Conservation (phyloP, 306 rosid genomes). For the Acacia confusa region DNA sequence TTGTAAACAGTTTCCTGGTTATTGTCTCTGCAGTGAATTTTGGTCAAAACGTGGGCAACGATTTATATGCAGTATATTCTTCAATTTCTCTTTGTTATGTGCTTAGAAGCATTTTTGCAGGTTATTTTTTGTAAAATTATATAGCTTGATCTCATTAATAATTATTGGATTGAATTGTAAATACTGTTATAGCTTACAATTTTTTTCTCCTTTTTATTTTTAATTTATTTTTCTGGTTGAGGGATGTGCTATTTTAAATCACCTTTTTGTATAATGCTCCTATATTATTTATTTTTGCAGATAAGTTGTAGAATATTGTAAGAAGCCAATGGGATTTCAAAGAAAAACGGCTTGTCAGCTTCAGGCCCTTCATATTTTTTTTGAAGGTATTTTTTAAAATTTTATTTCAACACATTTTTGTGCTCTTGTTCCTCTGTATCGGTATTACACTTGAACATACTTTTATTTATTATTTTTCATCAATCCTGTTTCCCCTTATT, state of each 20-base stretch:
- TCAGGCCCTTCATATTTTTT: slow-evolving; percentile 21
- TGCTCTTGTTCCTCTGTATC: not conserved
- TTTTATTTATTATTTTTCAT: not conserved
- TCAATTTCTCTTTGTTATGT: not conserved
- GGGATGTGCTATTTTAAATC: not conserved
- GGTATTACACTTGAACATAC: not conserved
- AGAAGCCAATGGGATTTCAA: slow-evolving; percentile 14
- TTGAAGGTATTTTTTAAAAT: not conserved
- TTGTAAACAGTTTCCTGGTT: not conserved
- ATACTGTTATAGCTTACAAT: not conserved
- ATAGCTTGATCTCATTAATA: not conserved
- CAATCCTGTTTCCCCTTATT: not conserved
- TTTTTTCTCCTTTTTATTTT: not conserved
- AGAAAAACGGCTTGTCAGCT: slow-evolving; percentile 15
- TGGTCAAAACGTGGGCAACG: not conserved
- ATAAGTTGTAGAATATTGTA: slow-evolving; percentile 6
- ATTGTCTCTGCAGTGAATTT: not conserved
- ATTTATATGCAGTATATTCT: not conserved
- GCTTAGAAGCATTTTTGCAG: not conserved
- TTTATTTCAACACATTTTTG: not conserved
- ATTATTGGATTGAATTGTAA: not conserved
- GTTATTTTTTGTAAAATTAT: not conserved
- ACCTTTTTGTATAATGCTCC: not conserved
- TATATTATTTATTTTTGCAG: not conserved
- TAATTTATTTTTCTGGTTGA: not conserved